These are phyloP conservation scores for Aspergillus sp. DNA, from an alignment of 2,329 filamentous ascomycete genomes.

Conservation along the genomic window DNA sequence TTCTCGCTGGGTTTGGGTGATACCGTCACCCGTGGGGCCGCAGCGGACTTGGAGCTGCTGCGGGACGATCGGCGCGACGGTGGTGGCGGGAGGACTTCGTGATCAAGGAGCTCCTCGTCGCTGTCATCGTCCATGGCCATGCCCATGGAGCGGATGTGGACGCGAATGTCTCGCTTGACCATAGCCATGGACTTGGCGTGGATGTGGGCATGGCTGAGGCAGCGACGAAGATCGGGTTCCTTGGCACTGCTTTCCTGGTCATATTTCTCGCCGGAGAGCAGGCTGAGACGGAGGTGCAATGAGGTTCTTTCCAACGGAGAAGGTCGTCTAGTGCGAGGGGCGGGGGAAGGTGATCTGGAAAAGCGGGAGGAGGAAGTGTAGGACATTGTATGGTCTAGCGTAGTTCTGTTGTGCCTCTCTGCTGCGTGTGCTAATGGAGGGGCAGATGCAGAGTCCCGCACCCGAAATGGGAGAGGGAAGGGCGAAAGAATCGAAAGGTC, in stretches of 20 bases:
- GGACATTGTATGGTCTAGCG: conserved; percentile 5
- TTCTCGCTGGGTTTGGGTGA: neutral
- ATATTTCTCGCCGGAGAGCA: conserved; percentile 8
- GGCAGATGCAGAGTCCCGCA: neutral
- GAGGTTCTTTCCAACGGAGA: conserved; percentile 6
- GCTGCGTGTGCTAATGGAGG: neutral
- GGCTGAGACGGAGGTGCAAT: conserved; percentile 5
- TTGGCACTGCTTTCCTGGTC: conserved; percentile 9
- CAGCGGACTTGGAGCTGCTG: neutral
- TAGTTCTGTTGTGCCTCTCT: neutral
- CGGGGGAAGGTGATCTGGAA: conserved; percentile 1
- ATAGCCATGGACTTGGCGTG: conserved; percentile 8
- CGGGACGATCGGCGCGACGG: neutral
- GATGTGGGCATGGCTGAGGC: conserved; percentile 7
- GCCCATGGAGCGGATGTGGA: conserved; percentile 11
- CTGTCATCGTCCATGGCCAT: conserved; percentile 5
- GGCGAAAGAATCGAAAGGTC: neutral
- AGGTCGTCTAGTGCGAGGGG: neutral
- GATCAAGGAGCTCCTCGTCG: neutral
- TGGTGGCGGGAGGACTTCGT: neutral
- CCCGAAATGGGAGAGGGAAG: conserved; percentile 2
- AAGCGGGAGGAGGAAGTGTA: conserved; percentile 4
- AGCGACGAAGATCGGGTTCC: conserved; percentile 7
- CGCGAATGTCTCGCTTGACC: conserved; percentile 9
- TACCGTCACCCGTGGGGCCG: conserved; percentile 1